Percentiles rank a stretch among this genome's conserved stretches.
These are phyloP conservation scores for Rhodotorula sp. DNA, from an alignment of 1,284 basidiomycete species.

Conservation along the genomic window DNA sequence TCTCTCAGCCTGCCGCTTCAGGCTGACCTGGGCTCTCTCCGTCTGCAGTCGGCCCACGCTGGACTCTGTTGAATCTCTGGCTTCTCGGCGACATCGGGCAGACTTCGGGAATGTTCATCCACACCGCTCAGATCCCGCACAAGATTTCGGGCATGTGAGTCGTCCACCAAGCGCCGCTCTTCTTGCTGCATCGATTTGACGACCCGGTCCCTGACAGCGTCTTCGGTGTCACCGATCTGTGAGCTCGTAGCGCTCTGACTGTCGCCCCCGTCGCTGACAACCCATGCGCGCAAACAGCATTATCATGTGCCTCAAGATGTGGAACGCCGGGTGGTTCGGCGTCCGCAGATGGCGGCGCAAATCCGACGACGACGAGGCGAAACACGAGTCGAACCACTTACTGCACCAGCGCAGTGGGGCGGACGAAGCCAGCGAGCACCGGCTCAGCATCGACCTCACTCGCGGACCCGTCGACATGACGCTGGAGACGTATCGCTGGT, in stretches of 20 bases:
- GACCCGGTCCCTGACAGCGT: not conserved
- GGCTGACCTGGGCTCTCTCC: not conserved
- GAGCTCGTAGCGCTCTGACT: too few relatives aligned
- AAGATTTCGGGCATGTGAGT: constrained; percentile 13
- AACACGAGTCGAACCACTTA: too few relatives aligned
- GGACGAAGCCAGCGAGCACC: too few relatives aligned
- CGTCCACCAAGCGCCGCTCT: not conserved
- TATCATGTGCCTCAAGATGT: not conserved
- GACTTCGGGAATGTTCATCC: constrained; percentile 4
- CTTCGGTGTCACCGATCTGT: not conserved
- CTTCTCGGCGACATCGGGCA: constrained; percentile 14
- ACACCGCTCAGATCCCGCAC: not conserved
- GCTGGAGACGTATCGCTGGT: not conserved
- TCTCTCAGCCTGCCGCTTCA: not conserved
- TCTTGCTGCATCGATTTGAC: not conserved
- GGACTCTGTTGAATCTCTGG: constrained; percentile 3
- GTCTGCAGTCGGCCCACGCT: not conserved
- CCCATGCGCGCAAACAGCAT: not conserved
- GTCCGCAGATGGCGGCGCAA: too few relatives aligned
- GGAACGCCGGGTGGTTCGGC: too few relatives aligned
- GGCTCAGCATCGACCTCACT: too few relatives aligned
- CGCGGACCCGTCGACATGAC: too few relatives aligned
- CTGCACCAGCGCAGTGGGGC: too few relatives aligned
- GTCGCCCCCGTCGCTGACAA: too few relatives aligned
- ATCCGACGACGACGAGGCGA: too few relatives aligned